Evolutionary conservation across 2,329 filamentous ascomycete species (phyloP).

Genomic region (Trichophyton schoenleinii): DNA sequence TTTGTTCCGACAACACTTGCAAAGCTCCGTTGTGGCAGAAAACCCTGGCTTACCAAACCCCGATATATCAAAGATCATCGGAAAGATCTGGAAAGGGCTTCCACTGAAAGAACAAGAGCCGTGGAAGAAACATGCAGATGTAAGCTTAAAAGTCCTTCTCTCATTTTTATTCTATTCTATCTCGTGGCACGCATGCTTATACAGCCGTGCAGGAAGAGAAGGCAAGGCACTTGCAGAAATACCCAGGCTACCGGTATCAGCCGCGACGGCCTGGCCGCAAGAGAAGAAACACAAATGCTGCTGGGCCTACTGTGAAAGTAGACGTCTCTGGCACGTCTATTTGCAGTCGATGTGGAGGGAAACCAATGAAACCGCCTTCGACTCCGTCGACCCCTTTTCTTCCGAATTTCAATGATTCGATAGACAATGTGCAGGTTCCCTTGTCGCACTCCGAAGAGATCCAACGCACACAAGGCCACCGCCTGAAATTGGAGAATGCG

Average conservation of each 20-base stretch:
- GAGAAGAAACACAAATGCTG: conserved; percentile 26
- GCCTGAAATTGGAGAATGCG: conserved; percentile 14
- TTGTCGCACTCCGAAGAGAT: conserved; percentile 18
- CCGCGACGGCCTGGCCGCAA: conserved; percentile 57
- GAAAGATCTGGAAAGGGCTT: conserved; percentile 77
- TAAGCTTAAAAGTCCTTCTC: conserved; percentile 22
- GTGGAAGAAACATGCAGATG: conserved; percentile 84
- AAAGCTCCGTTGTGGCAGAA: conserved; percentile 64
- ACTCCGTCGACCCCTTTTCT: conserved; percentile 32
- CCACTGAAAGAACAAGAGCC: conserved; percentile 60
- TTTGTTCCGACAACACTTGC: conserved; percentile 86
- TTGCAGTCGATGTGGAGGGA: conserved; percentile 34
- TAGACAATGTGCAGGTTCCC: conserved; percentile 16
- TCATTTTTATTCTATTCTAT: not conserved
- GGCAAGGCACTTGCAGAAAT: conserved; percentile 71
- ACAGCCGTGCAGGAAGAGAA: conserved; percentile 61
- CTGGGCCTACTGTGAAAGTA: conserved; percentile 24
- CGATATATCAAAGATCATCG: conserved; percentile 94
- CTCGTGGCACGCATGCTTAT: not conserved
- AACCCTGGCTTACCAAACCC: conserved; percentile 89
- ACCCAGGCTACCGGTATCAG: conserved; percentile 90
- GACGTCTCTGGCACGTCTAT: conserved; percentile 27
- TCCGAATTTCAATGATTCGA: conserved; percentile 16
- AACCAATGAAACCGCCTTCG: conserved; percentile 33
- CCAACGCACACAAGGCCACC: conserved; percentile 17